A percentile compares a stretch with the other conserved stretches of the same genome.
Conservation (phyloP, 768 basidiomycete species). For the Neoboletus subvelutipes region DNA sequence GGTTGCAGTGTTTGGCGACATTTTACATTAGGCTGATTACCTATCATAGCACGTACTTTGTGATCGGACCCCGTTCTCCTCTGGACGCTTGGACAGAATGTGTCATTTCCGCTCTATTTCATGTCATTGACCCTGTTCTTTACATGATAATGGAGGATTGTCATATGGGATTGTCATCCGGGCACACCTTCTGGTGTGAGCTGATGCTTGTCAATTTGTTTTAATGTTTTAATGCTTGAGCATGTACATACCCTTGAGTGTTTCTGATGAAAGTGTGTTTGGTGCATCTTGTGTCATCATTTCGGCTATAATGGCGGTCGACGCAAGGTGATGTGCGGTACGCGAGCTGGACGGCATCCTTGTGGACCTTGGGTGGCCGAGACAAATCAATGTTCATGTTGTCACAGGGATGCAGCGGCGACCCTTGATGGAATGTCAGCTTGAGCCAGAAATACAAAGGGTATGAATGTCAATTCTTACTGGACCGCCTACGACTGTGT, state of each 20-base stretch:
- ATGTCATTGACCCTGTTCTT: neutral
- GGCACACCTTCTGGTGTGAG: neutral
- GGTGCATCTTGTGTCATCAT: neutral
- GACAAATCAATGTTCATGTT: neutral
- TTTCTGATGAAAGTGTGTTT: neutral
- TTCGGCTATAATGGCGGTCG: neutral
- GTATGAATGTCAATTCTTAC: too few species aligned
- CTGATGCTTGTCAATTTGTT: slow-evolving; percentile 2
- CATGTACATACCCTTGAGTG: neutral
- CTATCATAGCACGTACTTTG: slow-evolving; percentile 11
- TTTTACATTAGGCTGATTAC: slow-evolving; percentile 14
- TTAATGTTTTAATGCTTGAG: slow-evolving; percentile 1
- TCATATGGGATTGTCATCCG: neutral
- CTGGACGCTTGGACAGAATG: slow-evolving; percentile 20
- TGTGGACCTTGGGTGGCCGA: neutral
- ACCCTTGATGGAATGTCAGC: neutral
- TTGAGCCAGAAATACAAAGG: too few species aligned
- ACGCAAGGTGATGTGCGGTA: neutral
- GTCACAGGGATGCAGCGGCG: neutral
- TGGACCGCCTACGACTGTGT: neutral
- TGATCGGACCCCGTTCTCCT: slow-evolving; percentile 17
- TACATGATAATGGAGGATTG: neutral
- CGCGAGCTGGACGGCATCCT: neutral
- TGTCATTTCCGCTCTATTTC: slow-evolving; percentile 7
- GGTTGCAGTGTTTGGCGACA: slow-evolving; percentile 10